Evolutionary conservation across 805 yeast species (phyloP).

Genomic region (Kodamaea lidongshanica): DNA sequence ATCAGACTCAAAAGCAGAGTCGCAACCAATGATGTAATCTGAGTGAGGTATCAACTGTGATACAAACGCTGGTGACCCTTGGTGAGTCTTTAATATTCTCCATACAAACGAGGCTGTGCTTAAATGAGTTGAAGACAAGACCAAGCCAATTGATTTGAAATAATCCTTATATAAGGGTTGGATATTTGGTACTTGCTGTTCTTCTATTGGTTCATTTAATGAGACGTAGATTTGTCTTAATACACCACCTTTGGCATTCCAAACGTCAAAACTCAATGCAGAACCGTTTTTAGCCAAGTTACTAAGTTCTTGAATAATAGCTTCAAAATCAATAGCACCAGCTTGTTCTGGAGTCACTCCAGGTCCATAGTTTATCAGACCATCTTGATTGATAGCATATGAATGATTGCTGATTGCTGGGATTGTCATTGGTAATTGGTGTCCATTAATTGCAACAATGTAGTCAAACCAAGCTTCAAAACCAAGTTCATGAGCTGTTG

Average conservation of each 20-base stretch:
- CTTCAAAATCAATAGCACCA: conserved; percentile 35
- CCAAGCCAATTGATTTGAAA: conserved; percentile 54
- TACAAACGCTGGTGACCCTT: conserved; percentile 71
- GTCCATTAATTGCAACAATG: conserved; percentile 73
- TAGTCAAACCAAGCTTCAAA: conserved; percentile 86
- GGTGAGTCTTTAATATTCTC: conserved; percentile 72
- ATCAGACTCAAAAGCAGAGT: conserved; percentile 56
- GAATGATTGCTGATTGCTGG: conserved; percentile 23
- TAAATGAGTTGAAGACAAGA: conserved; percentile 73
- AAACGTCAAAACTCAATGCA: conserved; percentile 53
- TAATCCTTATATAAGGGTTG: conserved; percentile 19
- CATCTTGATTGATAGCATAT: conserved; percentile 36
- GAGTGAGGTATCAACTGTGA: conserved; percentile 81
- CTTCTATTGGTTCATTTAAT: conserved; percentile 9
- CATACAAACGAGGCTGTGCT: conserved; percentile 76
- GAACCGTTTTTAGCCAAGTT: conserved; percentile 27
- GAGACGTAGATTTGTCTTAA: conserved; percentile 27
- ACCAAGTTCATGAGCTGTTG: conserved; percentile 28
- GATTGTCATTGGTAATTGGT: conserved; percentile 43
- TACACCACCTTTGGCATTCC: conserved; percentile 85
- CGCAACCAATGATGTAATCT: conserved; percentile 78
- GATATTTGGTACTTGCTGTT: conserved; percentile 6
- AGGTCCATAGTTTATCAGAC: conserved; percentile 33
- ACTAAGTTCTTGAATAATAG: conserved; percentile 38
- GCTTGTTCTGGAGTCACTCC: conserved; percentile 29